phyloP scores from a whole-genome alignment of 75 land plant genomes.

The Selaginella tamariscina region DNA sequence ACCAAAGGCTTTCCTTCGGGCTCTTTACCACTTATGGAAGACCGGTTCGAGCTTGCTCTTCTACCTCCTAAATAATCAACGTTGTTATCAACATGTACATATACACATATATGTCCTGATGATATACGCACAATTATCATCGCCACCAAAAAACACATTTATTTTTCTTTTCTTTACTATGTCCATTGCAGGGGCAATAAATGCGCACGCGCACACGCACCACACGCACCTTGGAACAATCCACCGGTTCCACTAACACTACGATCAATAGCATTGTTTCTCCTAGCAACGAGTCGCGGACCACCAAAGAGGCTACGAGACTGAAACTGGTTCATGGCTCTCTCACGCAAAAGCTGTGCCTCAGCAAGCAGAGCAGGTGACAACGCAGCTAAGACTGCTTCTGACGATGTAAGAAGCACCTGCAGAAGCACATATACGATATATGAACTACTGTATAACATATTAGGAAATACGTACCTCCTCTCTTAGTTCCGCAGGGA shows the following conservation, averaged over 20 bases:
- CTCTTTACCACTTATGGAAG: slow-evolving; percentile 39
- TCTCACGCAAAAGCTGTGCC: slow-evolving; percentile 82
- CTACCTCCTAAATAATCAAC: too few relatives aligned
- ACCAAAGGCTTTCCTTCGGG: slow-evolving; percentile 81
- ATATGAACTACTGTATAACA: too few relatives aligned
- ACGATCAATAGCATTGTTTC: slow-evolving; percentile 61
- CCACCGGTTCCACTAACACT: slow-evolving; percentile 51
- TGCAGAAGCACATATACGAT: slow-evolving; percentile 21
- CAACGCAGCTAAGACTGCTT: slow-evolving; percentile 64
- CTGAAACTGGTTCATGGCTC: slow-evolving; percentile 67
- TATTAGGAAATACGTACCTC: slow-evolving; percentile 42
- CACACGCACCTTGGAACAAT: too few relatives aligned
- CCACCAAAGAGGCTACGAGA: slow-evolving; percentile 65
- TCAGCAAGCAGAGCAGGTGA: slow-evolving; percentile 91
- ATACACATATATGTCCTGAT: too few relatives aligned
- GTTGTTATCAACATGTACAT: too few relatives aligned
- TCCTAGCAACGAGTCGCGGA: slow-evolving; percentile 42
- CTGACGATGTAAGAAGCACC: slow-evolving; percentile 93
- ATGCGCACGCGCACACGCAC: too few relatives aligned
- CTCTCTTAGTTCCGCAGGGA: slow-evolving; percentile 91
- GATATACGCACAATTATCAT: too few relatives aligned
- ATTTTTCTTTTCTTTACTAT: too few relatives aligned
- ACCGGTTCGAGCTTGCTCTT: slow-evolving; percentile 29
- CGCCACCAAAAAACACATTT: too few relatives aligned
- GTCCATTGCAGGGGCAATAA: too few relatives aligned